Conservation (phyloP, 768 basidiomycete species). For the Pleurotus tuber-regium region DNA sequence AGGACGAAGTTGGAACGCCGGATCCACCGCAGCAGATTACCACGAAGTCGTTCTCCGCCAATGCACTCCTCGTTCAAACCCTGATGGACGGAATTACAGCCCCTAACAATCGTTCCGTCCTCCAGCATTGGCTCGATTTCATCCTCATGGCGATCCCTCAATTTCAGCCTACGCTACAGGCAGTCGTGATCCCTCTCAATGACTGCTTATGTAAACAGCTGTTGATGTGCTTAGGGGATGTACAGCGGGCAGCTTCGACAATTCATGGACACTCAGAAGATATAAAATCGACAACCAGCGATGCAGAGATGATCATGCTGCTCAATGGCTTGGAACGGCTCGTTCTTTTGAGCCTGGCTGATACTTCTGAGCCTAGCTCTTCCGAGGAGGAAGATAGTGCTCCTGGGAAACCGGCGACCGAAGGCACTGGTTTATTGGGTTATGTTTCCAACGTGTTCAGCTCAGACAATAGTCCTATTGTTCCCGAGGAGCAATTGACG, state of each 20-base stretch:
- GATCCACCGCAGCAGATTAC: conserved; percentile 29
- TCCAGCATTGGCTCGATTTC: conserved; percentile 98
- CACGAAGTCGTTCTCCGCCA: conserved; percentile 46
- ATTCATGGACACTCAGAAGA: conserved; percentile 39
- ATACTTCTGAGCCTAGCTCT: conserved; percentile 44
- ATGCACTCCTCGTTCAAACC: conserved; percentile 73
- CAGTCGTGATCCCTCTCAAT: conserved; percentile 68
- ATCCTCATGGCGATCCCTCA: conserved; percentile 88
- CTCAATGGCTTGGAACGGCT: conserved; percentile 83
- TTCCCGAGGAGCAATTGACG: conserved; percentile 53
- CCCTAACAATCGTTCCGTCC: conserved; percentile 67
- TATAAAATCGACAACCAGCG: conserved; percentile 53
- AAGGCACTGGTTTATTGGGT: conserved; percentile 73
- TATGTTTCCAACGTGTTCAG: conserved; percentile 92
- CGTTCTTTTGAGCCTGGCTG: conserved; percentile 67
- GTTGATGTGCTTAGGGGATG: conserved; percentile 51
- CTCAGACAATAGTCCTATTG: conserved; percentile 51
- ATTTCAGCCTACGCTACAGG: conserved; percentile 69
- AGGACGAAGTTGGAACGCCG: conserved; percentile 28
- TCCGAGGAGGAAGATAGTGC: conserved; percentile 55
- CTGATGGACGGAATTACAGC: conserved; percentile 77
- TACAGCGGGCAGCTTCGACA: conserved; percentile 40
- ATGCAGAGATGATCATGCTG: conserved; percentile 82
- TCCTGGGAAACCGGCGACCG: conserved; percentile 51
- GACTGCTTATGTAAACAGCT: conserved; percentile 80